Conservation (phyloP, 371 early-diverging fungal species). For the Conidiobolus incongruus region DNA sequence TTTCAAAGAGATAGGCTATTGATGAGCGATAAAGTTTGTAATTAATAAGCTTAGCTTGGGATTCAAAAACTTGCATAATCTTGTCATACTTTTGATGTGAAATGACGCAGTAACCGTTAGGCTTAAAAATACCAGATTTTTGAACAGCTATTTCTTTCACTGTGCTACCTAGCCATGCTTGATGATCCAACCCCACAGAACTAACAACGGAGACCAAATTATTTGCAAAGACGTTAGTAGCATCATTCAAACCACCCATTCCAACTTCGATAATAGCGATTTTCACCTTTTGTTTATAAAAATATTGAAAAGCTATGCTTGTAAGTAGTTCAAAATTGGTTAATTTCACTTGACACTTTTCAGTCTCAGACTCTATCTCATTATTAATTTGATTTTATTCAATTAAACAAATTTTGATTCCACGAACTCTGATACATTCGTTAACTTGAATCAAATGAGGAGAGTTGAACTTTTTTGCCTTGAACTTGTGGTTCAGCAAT, state of each 20-base stretch:
- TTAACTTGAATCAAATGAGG: slow-evolving; percentile 77
- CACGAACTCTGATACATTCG: slow-evolving; percentile 80
- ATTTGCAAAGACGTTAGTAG: slow-evolving; percentile 47
- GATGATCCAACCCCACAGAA: slow-evolving; percentile 61
- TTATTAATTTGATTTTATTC: slow-evolving; percentile 44
- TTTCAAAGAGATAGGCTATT: not conserved
- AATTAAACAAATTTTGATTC: slow-evolving; percentile 38
- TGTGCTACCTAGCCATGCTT: slow-evolving; percentile 40
- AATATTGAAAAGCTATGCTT: slow-evolving; percentile 30
- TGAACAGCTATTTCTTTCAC: slow-evolving; percentile 71
- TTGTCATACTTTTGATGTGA: slow-evolving; percentile 21
- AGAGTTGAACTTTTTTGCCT: slow-evolving; percentile 65
- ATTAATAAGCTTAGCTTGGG: too few species aligned
- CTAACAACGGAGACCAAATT: slow-evolving; percentile 55
- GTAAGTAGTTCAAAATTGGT: slow-evolving; percentile 73
- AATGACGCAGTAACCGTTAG: slow-evolving; percentile 19
- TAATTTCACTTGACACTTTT: slow-evolving; percentile 22
- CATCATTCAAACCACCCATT: slow-evolving; percentile 62
- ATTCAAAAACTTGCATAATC: slow-evolving; percentile 15
- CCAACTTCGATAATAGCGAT: slow-evolving; percentile 68
- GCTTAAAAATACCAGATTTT: slow-evolving; percentile 80
- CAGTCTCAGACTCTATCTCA: slow-evolving; percentile 11
- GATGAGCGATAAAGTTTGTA: slow-evolving; percentile 6
- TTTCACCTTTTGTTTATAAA: slow-evolving; percentile 21
- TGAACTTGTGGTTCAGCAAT: slow-evolving; percentile 18